Evolutionary conservation across 2,329 filamentous ascomycete genomes (phyloP).

Genomic region (Epichloe elymi): DNA sequence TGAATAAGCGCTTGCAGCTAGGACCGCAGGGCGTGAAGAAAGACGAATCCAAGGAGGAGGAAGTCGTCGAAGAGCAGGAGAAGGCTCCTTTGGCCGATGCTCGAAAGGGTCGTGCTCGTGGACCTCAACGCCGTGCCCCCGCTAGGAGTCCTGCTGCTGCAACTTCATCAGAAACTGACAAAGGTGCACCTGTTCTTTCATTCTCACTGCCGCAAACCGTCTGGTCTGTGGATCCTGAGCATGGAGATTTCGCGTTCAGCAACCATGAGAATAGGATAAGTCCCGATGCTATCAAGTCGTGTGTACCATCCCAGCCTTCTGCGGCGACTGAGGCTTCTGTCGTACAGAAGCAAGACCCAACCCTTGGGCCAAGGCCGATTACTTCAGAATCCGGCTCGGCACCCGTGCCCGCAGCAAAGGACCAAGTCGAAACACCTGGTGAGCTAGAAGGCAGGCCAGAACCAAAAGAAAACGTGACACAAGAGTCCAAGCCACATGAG

Average conservation of each 20-base stretch:
- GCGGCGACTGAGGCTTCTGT: background rate
- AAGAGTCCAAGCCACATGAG: constrained; percentile 1
- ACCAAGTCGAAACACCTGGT: background rate
- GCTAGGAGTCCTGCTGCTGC: constrained; percentile 33
- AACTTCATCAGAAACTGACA: constrained; percentile 13
- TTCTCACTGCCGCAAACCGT: constrained; percentile 35
- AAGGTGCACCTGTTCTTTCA: constrained; percentile 24
- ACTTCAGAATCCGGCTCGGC: background rate
- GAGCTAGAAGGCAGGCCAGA: constrained; percentile 1
- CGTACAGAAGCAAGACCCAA: constrained; percentile 1
- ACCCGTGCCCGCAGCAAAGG: background rate
- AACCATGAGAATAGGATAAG: constrained; percentile 8
- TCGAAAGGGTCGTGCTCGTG: constrained; percentile 78
- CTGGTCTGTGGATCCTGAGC: constrained; percentile 39
- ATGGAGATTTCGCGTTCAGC: constrained; percentile 26
- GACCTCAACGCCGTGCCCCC: constrained; percentile 65
- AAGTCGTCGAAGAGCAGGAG: constrained; percentile 44
- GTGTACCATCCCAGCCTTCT: background rate
- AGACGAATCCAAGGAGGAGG: constrained; percentile 49
- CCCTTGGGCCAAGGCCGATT: background rate
- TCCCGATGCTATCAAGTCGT: constrained; percentile 4
- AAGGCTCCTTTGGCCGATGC: constrained; percentile 78
- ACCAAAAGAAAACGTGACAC: background rate
- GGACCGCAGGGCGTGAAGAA: constrained; percentile 74
- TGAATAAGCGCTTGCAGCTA: constrained; percentile 78